phyloP scores from a whole-genome alignment of 139 green algal species.

The Chlorella sp. region DNA sequence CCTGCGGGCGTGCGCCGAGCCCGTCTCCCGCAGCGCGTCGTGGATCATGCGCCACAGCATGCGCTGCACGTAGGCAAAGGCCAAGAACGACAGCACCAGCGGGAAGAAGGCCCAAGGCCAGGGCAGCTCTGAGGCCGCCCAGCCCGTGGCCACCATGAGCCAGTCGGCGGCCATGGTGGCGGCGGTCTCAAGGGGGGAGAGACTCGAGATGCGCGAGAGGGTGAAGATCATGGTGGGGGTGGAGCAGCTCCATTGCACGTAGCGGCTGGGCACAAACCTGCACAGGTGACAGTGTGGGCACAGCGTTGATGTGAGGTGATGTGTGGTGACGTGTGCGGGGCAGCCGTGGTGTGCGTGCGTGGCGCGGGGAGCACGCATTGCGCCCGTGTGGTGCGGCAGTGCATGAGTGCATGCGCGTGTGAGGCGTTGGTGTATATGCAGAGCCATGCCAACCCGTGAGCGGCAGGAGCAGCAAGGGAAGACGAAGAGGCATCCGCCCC shows the following conservation, averaged over 20 bases:
- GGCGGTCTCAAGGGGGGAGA: background rate
- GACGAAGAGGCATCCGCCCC: no score
- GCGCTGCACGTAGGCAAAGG: background rate
- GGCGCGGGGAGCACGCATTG: no score
- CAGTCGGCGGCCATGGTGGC: conserved; percentile 1
- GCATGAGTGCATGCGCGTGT: no score
- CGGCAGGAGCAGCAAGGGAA: no score
- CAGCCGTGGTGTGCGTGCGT: no score
- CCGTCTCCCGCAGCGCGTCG: background rate
- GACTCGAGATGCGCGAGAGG: conserved; percentile 15
- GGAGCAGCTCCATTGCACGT: conserved; percentile 26
- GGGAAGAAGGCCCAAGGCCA: background rate
- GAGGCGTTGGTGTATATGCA: no score
- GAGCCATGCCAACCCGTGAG: no score
- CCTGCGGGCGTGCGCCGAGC: background rate
- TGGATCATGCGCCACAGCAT: background rate
- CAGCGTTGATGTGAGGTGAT: no score
- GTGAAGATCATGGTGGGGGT: conserved; percentile 31
- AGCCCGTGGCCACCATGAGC: conserved; percentile 16
- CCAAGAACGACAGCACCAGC: background rate
- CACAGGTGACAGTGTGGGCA: no score
- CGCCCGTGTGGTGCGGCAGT: no score
- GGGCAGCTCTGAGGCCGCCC: conserved; percentile 4
- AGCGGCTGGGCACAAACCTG: conserved; percentile 20
- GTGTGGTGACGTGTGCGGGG: no score